Evolutionary conservation across 106 monocot species (phyloP).

Genomic region (Acorus gramineus): DNA sequence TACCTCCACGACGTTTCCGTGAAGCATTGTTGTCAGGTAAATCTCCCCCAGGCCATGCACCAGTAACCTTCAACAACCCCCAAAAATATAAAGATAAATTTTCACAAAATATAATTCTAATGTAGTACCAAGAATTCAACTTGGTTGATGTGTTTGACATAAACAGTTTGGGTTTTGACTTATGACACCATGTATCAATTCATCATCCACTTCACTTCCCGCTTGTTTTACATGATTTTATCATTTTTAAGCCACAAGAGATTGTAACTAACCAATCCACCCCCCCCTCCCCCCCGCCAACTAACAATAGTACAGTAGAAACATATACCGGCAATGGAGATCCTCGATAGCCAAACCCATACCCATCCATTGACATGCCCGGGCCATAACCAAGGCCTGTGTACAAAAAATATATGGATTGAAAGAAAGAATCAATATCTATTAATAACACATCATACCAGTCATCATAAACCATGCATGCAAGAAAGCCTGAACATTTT

Average conservation of each 20-base stretch:
- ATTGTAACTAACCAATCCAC: too few species aligned
- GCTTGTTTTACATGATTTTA: too few species aligned
- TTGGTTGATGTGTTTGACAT: too few species aligned
- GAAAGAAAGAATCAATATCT: background rate
- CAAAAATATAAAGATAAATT: too few species aligned
- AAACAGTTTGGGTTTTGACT: too few species aligned
- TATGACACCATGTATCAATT: too few species aligned
- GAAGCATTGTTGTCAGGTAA: constrained; percentile 42
- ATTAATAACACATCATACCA: too few species aligned
- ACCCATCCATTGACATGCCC: constrained; percentile 29
- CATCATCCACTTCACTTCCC: too few species aligned
- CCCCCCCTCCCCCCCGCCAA: too few species aligned
- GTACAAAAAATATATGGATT: constrained; percentile 6
- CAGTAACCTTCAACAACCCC: constrained; percentile 17
- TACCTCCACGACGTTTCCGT: constrained; percentile 67
- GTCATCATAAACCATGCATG: background rate
- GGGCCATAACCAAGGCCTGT: constrained; percentile 43
- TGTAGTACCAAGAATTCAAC: too few species aligned
- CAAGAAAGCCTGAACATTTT: constrained; percentile 3
- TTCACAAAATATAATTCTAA: too few species aligned
- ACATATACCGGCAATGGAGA: constrained; percentile 52
- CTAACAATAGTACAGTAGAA: background rate
- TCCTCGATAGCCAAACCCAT: constrained; percentile 47
- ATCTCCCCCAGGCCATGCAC: constrained; percentile 33
- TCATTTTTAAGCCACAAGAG: too few species aligned